phyloP scores from a whole-genome alignment of 2,329 filamentous ascomycete species.

The Neonectria ditissima region DNA sequence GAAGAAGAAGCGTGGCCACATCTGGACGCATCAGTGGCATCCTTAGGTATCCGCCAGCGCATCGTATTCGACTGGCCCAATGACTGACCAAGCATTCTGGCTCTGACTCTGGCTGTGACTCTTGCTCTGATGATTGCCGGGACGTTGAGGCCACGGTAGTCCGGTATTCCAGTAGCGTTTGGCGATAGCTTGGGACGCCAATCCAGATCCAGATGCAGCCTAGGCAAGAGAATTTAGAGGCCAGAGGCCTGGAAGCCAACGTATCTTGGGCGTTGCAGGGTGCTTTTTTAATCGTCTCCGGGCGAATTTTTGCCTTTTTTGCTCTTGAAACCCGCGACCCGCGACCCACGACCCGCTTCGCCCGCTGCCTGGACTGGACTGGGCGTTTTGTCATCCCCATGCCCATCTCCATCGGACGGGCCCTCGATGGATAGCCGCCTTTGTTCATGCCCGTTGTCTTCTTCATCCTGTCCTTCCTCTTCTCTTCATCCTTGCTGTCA shows the following conservation, averaged over 20 bases:
- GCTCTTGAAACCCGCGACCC: constrained; percentile 26
- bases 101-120: too few species aligned
- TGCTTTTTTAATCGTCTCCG: not conserved
- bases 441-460: constrained; percentile 22
- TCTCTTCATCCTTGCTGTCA: not conserved
- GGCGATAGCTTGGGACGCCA: constrained; percentile 2
- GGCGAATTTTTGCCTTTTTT: constrained; percentile 5
- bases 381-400: constrained; percentile 3
- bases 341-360: constrained; percentile 1
- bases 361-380: constrained; percentile 22
- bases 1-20: constrained; percentile 3
- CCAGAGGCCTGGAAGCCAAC: not conserved
- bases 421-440: constrained; percentile 8
- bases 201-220: constrained; percentile 2
- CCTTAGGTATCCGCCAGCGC: not conserved
- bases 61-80: not conserved
- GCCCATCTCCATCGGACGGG: constrained; percentile 1
- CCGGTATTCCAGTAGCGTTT: constrained; percentile 2
- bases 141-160: constrained; percentile 7
- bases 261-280: not conserved
- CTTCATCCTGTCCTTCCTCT: not conserved
- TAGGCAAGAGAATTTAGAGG: too few species aligned
- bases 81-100: not conserved
- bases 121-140: too few species aligned
- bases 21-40: not conserved